Conservation (phyloP, 176 grass and related monocot genomes). For the Triticum dicoccoides region DNA sequence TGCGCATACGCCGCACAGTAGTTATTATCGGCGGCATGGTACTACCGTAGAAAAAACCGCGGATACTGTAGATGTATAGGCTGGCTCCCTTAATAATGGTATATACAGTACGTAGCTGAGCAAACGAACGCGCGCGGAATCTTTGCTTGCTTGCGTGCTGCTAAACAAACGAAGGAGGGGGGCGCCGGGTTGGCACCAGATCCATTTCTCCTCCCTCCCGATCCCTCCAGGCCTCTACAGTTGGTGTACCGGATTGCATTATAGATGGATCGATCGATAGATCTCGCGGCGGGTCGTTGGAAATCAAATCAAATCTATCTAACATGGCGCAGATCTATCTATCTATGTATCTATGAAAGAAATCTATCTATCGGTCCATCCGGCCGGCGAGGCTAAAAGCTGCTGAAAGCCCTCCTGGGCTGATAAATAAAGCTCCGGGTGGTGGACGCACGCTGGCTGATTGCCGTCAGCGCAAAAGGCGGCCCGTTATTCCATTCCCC, state of each 20-base stretch:
- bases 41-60: background rate
- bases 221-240: no score
- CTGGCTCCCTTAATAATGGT: no score
- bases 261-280: no score
- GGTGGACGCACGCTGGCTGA: background rate
- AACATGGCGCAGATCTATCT: no score
- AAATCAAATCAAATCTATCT: conserved; percentile 13
- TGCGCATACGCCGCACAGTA: background rate
- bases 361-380: background rate
- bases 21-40: background rate
- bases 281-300: background rate
- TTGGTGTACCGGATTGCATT: no score
- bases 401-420: background rate
- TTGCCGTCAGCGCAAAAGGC: conserved; percentile 38
- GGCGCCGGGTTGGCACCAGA: no score
- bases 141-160: no score
- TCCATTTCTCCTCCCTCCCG: no score
- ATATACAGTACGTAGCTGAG: no score
- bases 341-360: background rate
- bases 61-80: no score
- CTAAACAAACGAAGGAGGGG: no score
- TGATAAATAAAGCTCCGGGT: background rate
- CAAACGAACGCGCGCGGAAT: no score
- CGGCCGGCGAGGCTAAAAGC: background rate
- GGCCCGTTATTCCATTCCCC: background rate